Base-by-base conservation (phyloP, 1,284 basidiomycete genomes). In the Ceratobasidium papillatum region DNA sequence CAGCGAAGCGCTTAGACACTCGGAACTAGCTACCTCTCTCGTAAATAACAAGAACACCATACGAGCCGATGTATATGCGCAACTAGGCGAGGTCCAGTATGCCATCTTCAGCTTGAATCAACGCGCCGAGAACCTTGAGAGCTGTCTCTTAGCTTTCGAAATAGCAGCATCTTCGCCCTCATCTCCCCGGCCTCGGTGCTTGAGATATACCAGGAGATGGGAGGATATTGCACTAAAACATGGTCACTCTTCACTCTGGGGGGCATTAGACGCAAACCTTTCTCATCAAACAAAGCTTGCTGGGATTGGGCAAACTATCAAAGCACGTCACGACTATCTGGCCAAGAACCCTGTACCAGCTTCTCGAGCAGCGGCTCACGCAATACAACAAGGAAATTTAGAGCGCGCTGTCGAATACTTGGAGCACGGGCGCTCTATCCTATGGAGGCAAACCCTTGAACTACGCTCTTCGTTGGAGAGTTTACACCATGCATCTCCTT, bases 391-490 rank as follows among this genome's bases (percentile, higher is more conserved):
- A 47, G 75, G 71, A 0, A 52, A 65, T 27, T 36, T 65, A 19
- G 47, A 76, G 36, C 27, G 38, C 3, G 75, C 75, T 8, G 62
- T 76, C 14, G 75, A 76, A 54, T 45, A 65, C 47, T 58, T 73
- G 8, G 71, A 76, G 43, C 58, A 64, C 2, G 75, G 75, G 2
- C 64, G 75, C 36, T 64, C 51, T 30, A 56, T 76, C 32, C 59
- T 76, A 12, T 76, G 68, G 69, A 19, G 63, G 7, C 62, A 73
- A 47, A 65, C 72, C 1, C 36, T 66, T 22, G 63, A 74, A 12
- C 47, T 69, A 5, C 68, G 75, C 0, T 65, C 75, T 1, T 56
- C 69, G 1, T 52, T 76, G 9, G 71, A 56, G 19, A 27, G 12
- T 2, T 34, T 76, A 2, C 32, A 54, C 11, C 12, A 56, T 12